Percentiles rank a stretch among this genome's conserved stretches.
phyloP scores from a whole-genome alignment of 2,329 filamentous ascomycete genomes.

The Rachicladosporium sp. region DNA sequence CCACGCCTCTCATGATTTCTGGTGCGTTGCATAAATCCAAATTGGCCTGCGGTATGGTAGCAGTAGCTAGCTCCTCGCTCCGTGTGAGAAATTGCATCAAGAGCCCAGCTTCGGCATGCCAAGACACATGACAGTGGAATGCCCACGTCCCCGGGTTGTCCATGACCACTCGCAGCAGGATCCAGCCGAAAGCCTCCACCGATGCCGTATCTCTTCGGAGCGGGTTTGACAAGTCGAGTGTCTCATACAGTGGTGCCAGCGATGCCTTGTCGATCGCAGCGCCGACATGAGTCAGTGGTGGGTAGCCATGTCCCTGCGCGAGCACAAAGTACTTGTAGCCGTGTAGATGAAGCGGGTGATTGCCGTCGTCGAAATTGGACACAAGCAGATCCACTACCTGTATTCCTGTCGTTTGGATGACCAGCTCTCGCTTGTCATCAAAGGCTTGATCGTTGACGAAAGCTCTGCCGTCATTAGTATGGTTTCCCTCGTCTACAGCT shows the following conservation, averaged over 20 bases:
- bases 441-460: constrained; percentile 23
- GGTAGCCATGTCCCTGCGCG: constrained; percentile 24
- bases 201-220: constrained; percentile 42
- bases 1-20: constrained; percentile 37
- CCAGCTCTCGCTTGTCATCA: constrained; percentile 17
- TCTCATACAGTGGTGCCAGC: constrained; percentile 19
- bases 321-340: constrained; percentile 27
- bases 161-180: constrained; percentile 41
- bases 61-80: constrained; percentile 32
- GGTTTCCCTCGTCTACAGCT: background rate
- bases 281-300: constrained; percentile 13
- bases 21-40: constrained; percentile 34
- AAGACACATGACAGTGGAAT: constrained; percentile 47
- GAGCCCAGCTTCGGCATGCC: constrained; percentile 48
- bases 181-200: constrained; percentile 43
- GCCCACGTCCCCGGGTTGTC: constrained; percentile 49
- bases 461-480: constrained; percentile 2
- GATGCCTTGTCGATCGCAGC: constrained; percentile 15
- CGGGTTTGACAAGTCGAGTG: constrained; percentile 29
- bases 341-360: constrained; percentile 25
- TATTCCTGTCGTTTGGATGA: constrained; percentile 25
- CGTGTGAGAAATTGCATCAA: constrained; percentile 47
- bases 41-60: constrained; percentile 34
- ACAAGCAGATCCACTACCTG: constrained; percentile 26
- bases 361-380: constrained; percentile 25